These are phyloP conservation scores for Mariannaea elegans DNA, from an alignment of 2,329 filamentous ascomycete species.

Conservation along the genomic window DNA sequence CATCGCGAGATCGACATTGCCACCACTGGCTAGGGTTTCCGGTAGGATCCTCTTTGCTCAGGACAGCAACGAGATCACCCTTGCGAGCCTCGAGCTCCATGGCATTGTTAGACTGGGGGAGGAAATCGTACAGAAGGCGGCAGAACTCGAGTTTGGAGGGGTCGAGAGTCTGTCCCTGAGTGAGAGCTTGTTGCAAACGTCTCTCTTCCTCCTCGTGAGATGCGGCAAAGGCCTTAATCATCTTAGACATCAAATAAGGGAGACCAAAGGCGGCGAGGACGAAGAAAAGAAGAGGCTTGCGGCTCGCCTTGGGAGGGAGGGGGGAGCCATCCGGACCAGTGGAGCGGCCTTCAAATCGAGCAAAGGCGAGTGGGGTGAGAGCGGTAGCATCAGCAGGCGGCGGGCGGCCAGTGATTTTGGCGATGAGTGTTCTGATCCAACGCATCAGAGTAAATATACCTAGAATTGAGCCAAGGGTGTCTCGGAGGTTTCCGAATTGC, in stretches of 20 bases:
- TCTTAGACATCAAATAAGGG: conserved; percentile 96
- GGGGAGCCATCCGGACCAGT: conserved; percentile 69
- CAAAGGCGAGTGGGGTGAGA: conserved; percentile 90
- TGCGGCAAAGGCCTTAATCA: conserved; percentile 85
- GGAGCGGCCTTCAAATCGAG: conserved; percentile 81
- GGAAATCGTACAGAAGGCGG: conserved; percentile 92
- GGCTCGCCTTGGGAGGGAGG: conserved; percentile 77
- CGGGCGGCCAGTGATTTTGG: conserved; percentile 91
- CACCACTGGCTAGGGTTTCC: conserved; percentile 97
- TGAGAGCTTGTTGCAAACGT: conserved; percentile 60
- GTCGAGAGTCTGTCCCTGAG: conserved; percentile 71
- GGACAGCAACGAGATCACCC: conserved; percentile 92
- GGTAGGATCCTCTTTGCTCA: conserved; percentile 90
- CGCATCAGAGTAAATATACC: conserved; percentile 96
- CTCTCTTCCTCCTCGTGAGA: conserved; percentile 85
- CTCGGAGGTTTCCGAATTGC: conserved; percentile 92
- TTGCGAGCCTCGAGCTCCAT: conserved; percentile 93
- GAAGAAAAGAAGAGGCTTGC: conserved; percentile 97
- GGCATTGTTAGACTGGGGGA: conserved; percentile 72
- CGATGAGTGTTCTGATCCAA: conserved; percentile 91
- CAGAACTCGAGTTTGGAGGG: conserved; percentile 96
- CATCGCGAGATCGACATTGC: conserved; percentile 90
- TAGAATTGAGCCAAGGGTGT: conserved; percentile 90
- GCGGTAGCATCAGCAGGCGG: conserved; percentile 86
- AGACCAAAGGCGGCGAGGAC: conserved; percentile 92